A percentile compares a stretch with the other conserved stretches of the same genome.
phyloP scores from a whole-genome alignment of 208 protist species.

The Porcisia hertigi region DNA sequence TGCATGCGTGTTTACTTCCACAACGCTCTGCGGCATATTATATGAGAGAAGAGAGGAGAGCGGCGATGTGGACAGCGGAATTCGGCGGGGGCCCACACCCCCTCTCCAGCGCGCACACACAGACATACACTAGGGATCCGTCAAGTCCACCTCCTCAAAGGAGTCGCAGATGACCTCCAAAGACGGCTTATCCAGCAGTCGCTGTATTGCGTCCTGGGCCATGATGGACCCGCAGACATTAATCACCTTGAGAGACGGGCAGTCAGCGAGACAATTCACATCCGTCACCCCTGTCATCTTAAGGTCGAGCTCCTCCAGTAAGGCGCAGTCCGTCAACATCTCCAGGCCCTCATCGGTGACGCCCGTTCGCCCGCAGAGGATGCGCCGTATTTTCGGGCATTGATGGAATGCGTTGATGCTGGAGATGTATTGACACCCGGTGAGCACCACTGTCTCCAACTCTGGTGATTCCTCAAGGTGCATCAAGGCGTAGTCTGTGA shows the following conservation, averaged over 20 bases:
- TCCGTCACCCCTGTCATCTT: slow-evolving; percentile 69
- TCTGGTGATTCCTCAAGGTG: slow-evolving; percentile 57
- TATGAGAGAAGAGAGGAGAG: neutral
- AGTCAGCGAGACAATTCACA: slow-evolving; percentile 57
- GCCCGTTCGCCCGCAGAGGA: slow-evolving; percentile 64
- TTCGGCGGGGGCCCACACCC: neutral
- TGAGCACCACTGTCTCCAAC: slow-evolving; percentile 76
- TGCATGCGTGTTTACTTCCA: too few relatives aligned
- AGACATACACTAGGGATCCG: slow-evolving; percentile 24
- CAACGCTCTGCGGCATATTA: too few relatives aligned
- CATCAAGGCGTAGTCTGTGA: slow-evolving; percentile 65
- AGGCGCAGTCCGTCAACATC: slow-evolving; percentile 49
- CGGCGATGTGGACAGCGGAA: neutral
- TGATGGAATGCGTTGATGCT: slow-evolving; percentile 79
- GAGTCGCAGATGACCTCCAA: slow-evolving; percentile 76
- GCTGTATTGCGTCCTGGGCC: slow-evolving; percentile 47
- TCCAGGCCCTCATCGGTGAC: slow-evolving; percentile 78
- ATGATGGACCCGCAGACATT: slow-evolving; percentile 65
- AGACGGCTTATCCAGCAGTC: slow-evolving; percentile 40
- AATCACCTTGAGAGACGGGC: slow-evolving; percentile 57
- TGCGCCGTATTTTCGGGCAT: slow-evolving; percentile 71
- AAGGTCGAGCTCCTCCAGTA: slow-evolving; percentile 79
- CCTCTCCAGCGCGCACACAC: neutral
- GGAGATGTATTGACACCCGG: slow-evolving; percentile 65
- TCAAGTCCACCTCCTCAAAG: slow-evolving; percentile 49